phyloP scores from a whole-genome alignment of 106 monocot genomes.

The Allium cepa region DNA sequence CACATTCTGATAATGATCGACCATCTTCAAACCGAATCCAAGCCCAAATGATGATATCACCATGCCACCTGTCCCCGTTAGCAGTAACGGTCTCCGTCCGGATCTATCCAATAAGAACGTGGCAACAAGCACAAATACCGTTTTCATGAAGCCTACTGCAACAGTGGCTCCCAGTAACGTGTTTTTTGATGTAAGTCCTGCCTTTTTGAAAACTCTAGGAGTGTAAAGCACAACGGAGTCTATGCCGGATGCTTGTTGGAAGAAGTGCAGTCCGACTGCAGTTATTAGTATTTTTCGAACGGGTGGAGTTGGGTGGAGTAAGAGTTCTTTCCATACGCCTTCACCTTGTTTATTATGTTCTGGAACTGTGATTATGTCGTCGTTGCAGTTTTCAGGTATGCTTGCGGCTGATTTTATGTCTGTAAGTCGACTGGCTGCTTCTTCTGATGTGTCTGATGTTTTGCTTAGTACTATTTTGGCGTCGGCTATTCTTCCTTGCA shows the following conservation, averaged over 20 bases:
- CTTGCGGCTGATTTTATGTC: conserved; percentile 42
- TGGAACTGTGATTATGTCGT: conserved; percentile 10
- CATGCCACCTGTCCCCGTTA: conserved; percentile 15
- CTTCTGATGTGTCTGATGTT: conserved; percentile 29
- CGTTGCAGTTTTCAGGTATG: conserved; percentile 16
- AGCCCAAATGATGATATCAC: conserved; percentile 12
- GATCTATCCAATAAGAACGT: conserved; percentile 62
- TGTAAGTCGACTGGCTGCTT: conserved; percentile 27
- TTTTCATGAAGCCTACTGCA: conserved; percentile 72
- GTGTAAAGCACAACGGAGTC: conserved; percentile 87
- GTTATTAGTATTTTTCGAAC: conserved; percentile 55
- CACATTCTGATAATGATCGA: conserved; percentile 18
- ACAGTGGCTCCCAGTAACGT: conserved; percentile 40
- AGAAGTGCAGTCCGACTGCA: conserved; percentile 69
- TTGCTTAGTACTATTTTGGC: conserved; percentile 34
- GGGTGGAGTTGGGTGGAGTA: conserved; percentile 46
- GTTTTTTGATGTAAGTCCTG: conserved; percentile 29
- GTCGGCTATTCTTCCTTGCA: conserved; percentile 44
- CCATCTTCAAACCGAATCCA: conserved; percentile 11
- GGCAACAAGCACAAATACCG: conserved; percentile 51
- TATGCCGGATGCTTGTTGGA: conserved; percentile 80
- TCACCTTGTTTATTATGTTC: conserved; percentile 21
- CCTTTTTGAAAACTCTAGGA: conserved; percentile 56
- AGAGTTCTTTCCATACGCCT: conserved; percentile 69
- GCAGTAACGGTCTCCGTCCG: conserved; percentile 52